These are phyloP conservation scores for Salvia miltiorrhiza DNA, from an alignment of 257 asterid species.

Conservation along the genomic window DNA sequence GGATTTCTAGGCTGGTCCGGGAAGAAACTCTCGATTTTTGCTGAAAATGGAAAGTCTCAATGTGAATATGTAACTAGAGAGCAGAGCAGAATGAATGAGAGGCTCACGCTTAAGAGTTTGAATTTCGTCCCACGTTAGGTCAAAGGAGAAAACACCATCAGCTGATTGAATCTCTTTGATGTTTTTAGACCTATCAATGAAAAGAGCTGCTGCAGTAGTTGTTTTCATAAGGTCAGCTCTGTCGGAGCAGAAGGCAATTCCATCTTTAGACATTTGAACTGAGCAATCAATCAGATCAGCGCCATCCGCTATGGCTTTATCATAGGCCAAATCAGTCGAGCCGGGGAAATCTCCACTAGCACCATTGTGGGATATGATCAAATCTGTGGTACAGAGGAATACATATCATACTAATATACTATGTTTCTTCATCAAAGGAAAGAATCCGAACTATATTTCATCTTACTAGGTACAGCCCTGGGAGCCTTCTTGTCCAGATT, in stretches of 20 bases:
- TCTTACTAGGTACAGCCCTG: slow-evolving; percentile 52
- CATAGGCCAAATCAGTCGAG: slow-evolving; percentile 77
- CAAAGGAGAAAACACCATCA: slow-evolving; percentile 83
- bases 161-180: slow-evolving; percentile 51
- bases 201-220: slow-evolving; percentile 68
- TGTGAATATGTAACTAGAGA: background rate
- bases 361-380: slow-evolving; percentile 80
- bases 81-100: background rate
- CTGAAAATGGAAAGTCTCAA: slow-evolving; percentile 34
- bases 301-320: slow-evolving; percentile 82
- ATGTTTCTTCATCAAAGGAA: background rate
- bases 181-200: slow-evolving; percentile 41
- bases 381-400: slow-evolving; percentile 29
- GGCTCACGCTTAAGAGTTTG: slow-evolving; percentile 63
- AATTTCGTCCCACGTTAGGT: slow-evolving; percentile 73
- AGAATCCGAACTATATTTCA: slow-evolving; percentile 10
- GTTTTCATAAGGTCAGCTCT: slow-evolving; percentile 67
- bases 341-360: slow-evolving; percentile 93
- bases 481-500: slow-evolving; percentile 50
- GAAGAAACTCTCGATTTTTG: slow-evolving; percentile 50
- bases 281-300: slow-evolving; percentile 87
- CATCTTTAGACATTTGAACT: slow-evolving; percentile 87
- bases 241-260: slow-evolving; percentile 75
- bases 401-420: background rate
- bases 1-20: slow-evolving; percentile 51